Conservation (phyloP, 2,329 filamentous ascomycete genomes). For the Cercospora beticola region DNA sequence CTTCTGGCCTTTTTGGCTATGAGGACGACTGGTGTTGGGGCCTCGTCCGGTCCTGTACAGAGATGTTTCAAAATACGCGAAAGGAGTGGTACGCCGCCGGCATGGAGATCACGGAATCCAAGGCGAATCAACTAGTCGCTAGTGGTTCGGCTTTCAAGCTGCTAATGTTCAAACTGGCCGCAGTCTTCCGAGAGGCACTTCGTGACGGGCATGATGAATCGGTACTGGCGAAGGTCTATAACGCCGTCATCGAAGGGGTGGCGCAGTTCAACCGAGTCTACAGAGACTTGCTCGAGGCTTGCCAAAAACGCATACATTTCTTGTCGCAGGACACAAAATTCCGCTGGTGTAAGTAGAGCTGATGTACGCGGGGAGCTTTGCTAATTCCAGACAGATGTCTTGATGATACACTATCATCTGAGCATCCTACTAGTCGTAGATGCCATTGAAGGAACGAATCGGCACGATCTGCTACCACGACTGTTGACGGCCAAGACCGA, state of each 20-base stretch:
- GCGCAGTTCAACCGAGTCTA: conserved; percentile 16
- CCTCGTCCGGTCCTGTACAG: conserved; percentile 17
- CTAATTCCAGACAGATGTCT: not conserved
- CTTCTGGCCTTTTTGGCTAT: conserved; percentile 16
- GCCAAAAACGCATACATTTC: conserved; percentile 13
- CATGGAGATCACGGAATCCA: conserved; percentile 12
- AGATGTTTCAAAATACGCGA: conserved; percentile 11
- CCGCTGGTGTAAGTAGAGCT: conserved; percentile 7
- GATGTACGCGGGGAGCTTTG: not conserved
- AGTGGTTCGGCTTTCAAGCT: conserved; percentile 16
- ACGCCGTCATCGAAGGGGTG: conserved; percentile 9
- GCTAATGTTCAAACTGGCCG: conserved; percentile 14
- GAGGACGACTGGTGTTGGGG: conserved; percentile 15
- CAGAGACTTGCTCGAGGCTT: conserved; percentile 12
- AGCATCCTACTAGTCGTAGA: conserved; percentile 14
- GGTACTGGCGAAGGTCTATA: conserved; percentile 9
- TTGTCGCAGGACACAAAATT: conserved; percentile 16
- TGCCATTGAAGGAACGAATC: conserved; percentile 13
- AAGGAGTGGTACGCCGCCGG: conserved; percentile 11
- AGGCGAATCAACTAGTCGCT: conserved; percentile 14
- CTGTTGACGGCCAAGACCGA: conserved; percentile 10
- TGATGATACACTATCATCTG: conserved; percentile 14
- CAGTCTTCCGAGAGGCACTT: conserved; percentile 18
- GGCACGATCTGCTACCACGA: conserved; percentile 12
- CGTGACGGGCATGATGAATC: conserved; percentile 18